Evolutionary conservation across 2,329 filamentous ascomycete genomes (phyloP).

Genomic region (Pseudopyrenochaeta lycopersici): DNA sequence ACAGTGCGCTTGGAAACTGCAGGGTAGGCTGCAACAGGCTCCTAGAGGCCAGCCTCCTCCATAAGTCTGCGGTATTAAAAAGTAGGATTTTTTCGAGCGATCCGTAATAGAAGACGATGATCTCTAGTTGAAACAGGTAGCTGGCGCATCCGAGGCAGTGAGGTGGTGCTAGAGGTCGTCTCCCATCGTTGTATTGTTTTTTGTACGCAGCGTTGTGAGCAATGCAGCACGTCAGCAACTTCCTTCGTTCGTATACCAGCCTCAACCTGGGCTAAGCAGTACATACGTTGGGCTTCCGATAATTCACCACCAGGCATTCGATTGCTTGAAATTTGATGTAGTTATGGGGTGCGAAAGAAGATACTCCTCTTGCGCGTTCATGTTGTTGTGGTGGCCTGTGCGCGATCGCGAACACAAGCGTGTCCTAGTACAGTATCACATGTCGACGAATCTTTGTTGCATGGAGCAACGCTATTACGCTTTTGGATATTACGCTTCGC

Average conservation of each 20-base stretch:
- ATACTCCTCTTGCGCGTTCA: too few relatives aligned
- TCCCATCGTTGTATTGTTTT: slow-evolving; percentile 2
- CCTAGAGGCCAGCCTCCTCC: slow-evolving; percentile 1
- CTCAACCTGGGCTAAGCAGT: neutral
- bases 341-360: too few relatives aligned
- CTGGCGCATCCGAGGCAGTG: neutral
- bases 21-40: neutral
- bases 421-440: too few relatives aligned
- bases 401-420: too few relatives aligned
- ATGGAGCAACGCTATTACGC: too few relatives aligned
- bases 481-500: too few relatives aligned
- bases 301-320: too few relatives aligned
- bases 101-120: neutral
- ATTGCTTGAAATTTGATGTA: too few relatives aligned
- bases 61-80: slow-evolving; percentile 2
- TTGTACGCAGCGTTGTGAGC: slow-evolving; percentile 2
- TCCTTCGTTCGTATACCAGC: slow-evolving; percentile 1
- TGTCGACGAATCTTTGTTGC: too few relatives aligned
- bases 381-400: too few relatives aligned
- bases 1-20: slow-evolving; percentile 1
- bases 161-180: neutral
- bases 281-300: too few relatives aligned
- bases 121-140: slow-evolving; percentile 3
- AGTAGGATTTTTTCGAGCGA: neutral
- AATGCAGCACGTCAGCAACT: slow-evolving; percentile 1